Base-by-base conservation (phyloP, 371 early-diverging fungal genomes). In the Rhizomucor pusillus region DNA sequence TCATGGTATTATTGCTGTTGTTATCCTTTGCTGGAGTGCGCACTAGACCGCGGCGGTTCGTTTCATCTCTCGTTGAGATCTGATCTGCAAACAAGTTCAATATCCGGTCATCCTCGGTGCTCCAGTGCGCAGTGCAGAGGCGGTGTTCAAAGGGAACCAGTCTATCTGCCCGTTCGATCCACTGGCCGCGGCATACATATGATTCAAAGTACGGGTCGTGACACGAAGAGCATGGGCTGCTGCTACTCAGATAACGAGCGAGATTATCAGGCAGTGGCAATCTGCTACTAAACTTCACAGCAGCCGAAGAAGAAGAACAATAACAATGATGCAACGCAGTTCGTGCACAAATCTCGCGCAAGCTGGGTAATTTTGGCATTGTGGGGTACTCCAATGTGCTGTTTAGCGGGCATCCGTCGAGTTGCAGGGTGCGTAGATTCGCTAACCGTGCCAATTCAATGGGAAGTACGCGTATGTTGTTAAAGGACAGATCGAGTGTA, bases 201-300 rank as follows among this genome's bases (percentile, higher is more conserved):
- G 69, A 57, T 19, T 90, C 87, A 68, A 92, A 91, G 59, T 89
- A 90, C 16, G 95, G 93, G 0, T 92, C 94, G 6, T 82, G 79
- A 67, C 97, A 97, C 61, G 86, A 89, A 7, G 91, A 73, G 65
- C 97, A 97, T 16, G 74, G 60, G 36, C 83, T 76, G 2, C 84
- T 88, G 16, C 73, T 71, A 7, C 77, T 60, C 13, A 94, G 62
- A 63, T 88, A 91, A 7, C 65, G 48, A 50, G 75, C 72, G 11
- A 92, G 23, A 50, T 80, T 69, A 14, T 60, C 57, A 10, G 86
- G 79, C n/a, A n/a, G n/a, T n/a, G n/a, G n/a, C 14, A 37, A 37
- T 14, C 37, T 37, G 12, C 43, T 12, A 1, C 50, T n/a, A 44
- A 37, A 40, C 19, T 49, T 24, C 16, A 20, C 56, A 39, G 36